phyloP scores from a whole-genome alignment of 441 rosid genomes.

The Metrosideros polymorpha region DNA sequence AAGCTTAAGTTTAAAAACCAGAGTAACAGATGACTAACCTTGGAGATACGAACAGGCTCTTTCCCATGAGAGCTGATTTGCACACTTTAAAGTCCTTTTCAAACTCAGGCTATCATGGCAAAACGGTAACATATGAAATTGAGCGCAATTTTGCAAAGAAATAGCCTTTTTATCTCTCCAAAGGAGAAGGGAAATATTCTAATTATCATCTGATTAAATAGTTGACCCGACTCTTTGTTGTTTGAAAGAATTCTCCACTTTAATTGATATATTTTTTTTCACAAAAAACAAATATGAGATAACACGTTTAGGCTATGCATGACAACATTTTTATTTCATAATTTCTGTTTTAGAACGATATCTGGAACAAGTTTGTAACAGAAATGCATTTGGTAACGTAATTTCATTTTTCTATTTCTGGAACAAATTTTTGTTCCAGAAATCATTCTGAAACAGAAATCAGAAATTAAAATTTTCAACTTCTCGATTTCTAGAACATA shows the following conservation, averaged over 20 bases:
- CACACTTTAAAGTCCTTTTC: neutral
- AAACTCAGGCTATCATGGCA: neutral
- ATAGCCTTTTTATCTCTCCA: neutral
- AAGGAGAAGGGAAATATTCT: neutral
- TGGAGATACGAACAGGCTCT: neutral
- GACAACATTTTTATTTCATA: too few species aligned
- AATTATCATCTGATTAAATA: neutral
- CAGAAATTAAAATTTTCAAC: too few species aligned
- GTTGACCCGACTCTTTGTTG: neutral
- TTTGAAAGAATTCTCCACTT: neutral
- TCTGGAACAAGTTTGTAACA: too few species aligned
- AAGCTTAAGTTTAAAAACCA: neutral
- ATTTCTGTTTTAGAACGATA: too few species aligned
- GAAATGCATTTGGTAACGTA: too few species aligned
- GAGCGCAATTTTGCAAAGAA: neutral
- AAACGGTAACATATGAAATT: neutral
- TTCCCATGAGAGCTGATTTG: too few species aligned
- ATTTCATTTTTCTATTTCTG: too few species aligned
- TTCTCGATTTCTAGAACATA: too few species aligned
- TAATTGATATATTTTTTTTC: neutral
- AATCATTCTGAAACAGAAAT: too few species aligned
- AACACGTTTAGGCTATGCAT: accelerated
- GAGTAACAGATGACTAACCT: neutral
- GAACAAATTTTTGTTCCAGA: too few species aligned
- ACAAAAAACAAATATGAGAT: neutral